These are phyloP conservation scores for Fusarium sterilihyphosum DNA, from an alignment of 2,329 filamentous ascomycete genomes.

Conservation along the genomic window DNA sequence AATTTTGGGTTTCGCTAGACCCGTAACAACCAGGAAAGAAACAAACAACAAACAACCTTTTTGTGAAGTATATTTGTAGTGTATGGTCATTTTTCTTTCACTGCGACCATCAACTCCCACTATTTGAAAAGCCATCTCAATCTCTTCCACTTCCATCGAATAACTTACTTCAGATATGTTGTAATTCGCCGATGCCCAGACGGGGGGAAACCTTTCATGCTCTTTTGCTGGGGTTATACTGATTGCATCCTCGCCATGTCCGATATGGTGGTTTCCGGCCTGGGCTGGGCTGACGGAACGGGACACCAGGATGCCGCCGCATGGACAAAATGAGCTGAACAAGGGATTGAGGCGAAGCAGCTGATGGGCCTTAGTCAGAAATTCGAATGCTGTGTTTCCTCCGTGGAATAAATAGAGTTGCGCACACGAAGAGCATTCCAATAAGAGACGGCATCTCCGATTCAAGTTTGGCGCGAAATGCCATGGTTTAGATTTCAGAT, in stretches of 20 bases:
- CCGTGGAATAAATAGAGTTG: constrained; percentile 16
- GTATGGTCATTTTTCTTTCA: constrained; percentile 5
- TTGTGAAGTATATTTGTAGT: constrained; percentile 6
- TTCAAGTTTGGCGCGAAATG: constrained; percentile 20
- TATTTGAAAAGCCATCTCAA: not conserved
- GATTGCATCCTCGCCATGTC: constrained; percentile 25
- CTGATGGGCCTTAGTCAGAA: constrained; percentile 16
- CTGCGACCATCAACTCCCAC: constrained; percentile 7
- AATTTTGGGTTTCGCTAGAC: constrained; percentile 32
- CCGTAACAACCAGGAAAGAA: constrained; percentile 3
- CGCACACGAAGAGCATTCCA: constrained; percentile 25
- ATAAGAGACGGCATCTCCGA: constrained; percentile 29
- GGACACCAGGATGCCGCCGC: constrained; percentile 8
- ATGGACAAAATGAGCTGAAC: constrained; percentile 33
- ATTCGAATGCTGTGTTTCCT: not conserved
- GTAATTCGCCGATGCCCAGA: not conserved
- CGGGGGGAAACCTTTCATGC: not conserved
- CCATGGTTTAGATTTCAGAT: constrained; percentile 22
- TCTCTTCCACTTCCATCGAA: constrained; percentile 12
- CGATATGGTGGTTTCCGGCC: constrained; percentile 28
- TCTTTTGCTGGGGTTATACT: constrained; percentile 7
- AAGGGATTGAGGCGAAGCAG: constrained; percentile 22
- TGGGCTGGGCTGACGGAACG: constrained; percentile 7
- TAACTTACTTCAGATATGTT: not conserved
- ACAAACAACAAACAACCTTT: constrained; percentile 16